Percentiles rank a stretch among this genome's conserved stretches.
These are phyloP conservation scores for Rubia peregrina DNA, from an alignment of 305 asterid genomes.

Conservation along the genomic window DNA sequence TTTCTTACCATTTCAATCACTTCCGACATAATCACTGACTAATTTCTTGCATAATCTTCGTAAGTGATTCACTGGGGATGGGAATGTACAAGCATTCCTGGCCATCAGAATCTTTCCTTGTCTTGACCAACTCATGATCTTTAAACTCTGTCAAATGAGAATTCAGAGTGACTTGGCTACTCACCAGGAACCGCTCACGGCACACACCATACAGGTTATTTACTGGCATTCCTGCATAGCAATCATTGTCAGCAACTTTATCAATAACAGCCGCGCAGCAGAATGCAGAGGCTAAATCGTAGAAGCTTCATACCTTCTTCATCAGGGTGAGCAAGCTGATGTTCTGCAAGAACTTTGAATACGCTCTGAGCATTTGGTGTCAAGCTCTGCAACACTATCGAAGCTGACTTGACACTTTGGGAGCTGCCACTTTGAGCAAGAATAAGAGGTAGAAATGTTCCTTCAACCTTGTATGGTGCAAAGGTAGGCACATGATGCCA, in stretches of 20 bases:
- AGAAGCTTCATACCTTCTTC: conserved; percentile 64
- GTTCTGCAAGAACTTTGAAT: conserved; percentile 69
- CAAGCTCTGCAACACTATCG: conserved; percentile 84
- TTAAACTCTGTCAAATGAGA: conserved; percentile 90
- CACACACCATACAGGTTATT: conserved; percentile 54
- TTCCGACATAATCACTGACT: conserved; percentile 22
- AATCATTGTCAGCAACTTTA: neutral
- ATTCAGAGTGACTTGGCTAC: conserved; percentile 79
- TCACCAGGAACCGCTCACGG: conserved; percentile 73
- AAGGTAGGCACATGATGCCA: conserved; percentile 94
- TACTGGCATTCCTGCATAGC: conserved; percentile 64
- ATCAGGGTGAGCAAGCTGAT: conserved; percentile 72
- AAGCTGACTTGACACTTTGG: conserved; percentile 78
- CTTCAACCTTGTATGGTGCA: conserved; percentile 79
- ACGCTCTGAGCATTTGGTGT: conserved; percentile 91
- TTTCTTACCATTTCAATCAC: too few species aligned
- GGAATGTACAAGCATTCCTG: conserved; percentile 83
- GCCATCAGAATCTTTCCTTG: conserved; percentile 64
- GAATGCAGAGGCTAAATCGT: conserved; percentile 1
- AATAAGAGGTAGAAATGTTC: conserved; percentile 63
- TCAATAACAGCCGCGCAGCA: neutral
- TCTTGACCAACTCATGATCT: conserved; percentile 87
- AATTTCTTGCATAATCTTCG: conserved; percentile 63
- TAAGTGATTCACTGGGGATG: conserved; percentile 73
- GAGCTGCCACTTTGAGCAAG: conserved; percentile 65